Evolutionary conservation across 192 early-diverging fungal species (phyloP).

Genomic region (Jimgerdemannia lactiflua): DNA sequence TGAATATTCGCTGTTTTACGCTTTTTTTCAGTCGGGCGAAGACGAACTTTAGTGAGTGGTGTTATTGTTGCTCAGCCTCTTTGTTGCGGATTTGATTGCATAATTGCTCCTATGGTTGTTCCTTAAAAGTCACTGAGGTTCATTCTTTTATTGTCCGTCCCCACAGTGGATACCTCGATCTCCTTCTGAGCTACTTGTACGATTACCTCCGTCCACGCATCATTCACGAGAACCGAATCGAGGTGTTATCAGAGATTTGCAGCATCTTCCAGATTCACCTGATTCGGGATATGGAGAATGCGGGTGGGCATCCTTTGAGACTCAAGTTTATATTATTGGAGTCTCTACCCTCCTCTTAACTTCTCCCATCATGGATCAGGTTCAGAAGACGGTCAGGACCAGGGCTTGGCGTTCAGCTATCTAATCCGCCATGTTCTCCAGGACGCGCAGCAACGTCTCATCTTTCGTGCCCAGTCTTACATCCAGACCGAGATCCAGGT

Average conservation of each 20-base stretch:
- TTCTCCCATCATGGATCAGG: constrained; percentile 14
- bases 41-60: constrained; percentile 66
- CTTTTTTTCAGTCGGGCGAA: constrained; percentile 77
- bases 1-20: constrained; percentile 75
- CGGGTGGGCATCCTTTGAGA: background rate
- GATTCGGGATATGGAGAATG: constrained; percentile 29
- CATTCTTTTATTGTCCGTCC: background rate
- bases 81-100: background rate
- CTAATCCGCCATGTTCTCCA: constrained; percentile 80
- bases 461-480: constrained; percentile 82
- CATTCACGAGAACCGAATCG: constrained; percentile 81
- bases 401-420: constrained; percentile 57
- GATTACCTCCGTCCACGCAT: constrained; percentile 86
- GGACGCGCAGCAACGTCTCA: constrained; percentile 87
- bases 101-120: background rate
- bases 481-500: constrained; percentile 75
- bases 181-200: constrained; percentile 70
- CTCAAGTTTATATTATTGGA: background rate
- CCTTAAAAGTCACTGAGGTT: background rate
- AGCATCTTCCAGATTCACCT: constrained; percentile 62
- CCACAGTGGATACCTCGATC: constrained; percentile 70
- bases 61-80: background rate
- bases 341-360: constrained; percentile 7
- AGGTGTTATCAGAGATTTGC: constrained; percentile 80
- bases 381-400: constrained; percentile 16